Percentiles rank a stretch among this genome's conserved stretches.
Evolutionary conservation across 2,329 filamentous ascomycete species (phyloP).

Genomic region (Didymella arachidicola): DNA sequence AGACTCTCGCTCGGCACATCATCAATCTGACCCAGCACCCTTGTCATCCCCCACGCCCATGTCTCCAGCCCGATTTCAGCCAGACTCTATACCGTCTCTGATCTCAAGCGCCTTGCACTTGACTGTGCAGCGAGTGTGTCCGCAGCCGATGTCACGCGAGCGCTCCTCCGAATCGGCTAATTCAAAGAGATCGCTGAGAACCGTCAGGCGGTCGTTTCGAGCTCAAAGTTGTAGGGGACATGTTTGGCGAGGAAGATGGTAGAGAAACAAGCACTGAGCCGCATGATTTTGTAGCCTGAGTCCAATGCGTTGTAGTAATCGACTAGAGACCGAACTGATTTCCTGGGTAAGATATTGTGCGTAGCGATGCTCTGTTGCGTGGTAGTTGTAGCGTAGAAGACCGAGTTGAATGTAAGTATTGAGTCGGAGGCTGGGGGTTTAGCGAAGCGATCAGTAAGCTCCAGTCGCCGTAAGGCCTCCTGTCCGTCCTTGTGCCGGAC

Average conservation of each 20-base stretch:
- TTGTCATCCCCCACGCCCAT: not conserved
- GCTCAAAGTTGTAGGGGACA: not conserved
- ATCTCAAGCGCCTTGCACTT: not conserved
- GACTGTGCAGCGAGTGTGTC: not conserved
- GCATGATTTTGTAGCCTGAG: not conserved
- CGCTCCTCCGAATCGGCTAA: not conserved
- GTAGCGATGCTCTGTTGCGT: no score
- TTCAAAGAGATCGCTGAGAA: not conserved
- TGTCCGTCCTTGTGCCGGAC: not conserved
- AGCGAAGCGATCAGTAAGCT: not conserved
- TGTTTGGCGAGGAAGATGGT: not conserved
- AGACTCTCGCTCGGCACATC: not conserved
- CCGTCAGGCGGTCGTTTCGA: not conserved
- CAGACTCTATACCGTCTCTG: not conserved
- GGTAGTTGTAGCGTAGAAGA: not conserved
- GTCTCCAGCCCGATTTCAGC: not conserved
- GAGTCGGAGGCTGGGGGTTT: not conserved
- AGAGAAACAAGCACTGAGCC: no score
- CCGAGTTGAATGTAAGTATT: not conserved
- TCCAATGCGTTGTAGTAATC: not conserved
- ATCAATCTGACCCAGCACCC: not conserved
- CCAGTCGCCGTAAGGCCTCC: not conserved
- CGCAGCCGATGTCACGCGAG: not conserved
- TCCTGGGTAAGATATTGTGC: no score
- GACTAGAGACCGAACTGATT: no score